phyloP scores from a whole-genome alignment of 2,329 filamentous ascomycete genomes.

The Ceratocystis cubensis region DNA sequence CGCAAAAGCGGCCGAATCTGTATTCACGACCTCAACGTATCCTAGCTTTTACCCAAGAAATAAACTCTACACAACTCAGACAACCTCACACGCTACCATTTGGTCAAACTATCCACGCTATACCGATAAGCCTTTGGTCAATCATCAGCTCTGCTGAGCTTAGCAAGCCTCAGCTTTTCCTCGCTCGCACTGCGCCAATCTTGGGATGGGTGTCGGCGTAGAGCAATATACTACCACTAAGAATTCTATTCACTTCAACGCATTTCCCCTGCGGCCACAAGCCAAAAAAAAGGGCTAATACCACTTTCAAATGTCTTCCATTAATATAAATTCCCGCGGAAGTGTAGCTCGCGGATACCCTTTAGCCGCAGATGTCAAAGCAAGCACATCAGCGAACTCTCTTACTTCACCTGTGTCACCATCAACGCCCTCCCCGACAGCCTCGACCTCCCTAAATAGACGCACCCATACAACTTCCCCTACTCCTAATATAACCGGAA shows the following conservation, averaged over 20 bases:
- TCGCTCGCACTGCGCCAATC: too few relatives aligned
- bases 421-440: background rate
- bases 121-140: background rate
- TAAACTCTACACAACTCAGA: background rate
- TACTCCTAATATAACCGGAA: background rate
- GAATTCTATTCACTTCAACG: background rate
- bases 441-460: background rate
- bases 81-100: too few relatives aligned
- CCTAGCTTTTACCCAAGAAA: background rate
- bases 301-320: background rate
- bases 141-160: too few relatives aligned
- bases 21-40: background rate
- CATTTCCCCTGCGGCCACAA: too few relatives aligned
- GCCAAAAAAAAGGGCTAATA: background rate
- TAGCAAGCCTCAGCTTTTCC: too few relatives aligned
- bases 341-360: background rate
- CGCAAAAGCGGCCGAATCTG: too few relatives aligned
- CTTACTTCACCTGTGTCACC: constrained; percentile 7
- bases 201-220: too few relatives aligned
- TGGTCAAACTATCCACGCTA: background rate
- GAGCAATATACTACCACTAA: too few relatives aligned
- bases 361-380: background rate
- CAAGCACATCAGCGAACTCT: background rate
- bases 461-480: background rate
- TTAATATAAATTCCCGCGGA: background rate